Conservation (phyloP, 768 basidiomycete genomes). For the Lactarius hatsudake region DNA sequence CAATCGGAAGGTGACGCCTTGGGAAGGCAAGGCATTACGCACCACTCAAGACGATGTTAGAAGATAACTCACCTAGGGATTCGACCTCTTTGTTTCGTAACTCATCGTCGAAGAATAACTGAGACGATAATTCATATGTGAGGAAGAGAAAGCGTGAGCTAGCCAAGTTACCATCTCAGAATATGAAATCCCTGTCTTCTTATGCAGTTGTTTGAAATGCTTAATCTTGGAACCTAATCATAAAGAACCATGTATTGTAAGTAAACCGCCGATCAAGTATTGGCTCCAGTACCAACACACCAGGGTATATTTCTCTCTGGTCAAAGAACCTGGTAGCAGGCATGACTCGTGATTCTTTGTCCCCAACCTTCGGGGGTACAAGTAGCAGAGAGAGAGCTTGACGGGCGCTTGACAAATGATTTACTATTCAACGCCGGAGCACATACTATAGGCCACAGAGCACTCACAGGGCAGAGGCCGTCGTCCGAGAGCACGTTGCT, state of each 20-base stretch:
- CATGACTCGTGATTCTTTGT: conserved; percentile 35
- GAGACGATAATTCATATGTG: neutral
- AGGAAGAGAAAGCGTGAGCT: neutral
- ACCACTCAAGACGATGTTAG: neutral
- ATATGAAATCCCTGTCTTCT: conserved; percentile 73
- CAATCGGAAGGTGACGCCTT: conserved; percentile 82
- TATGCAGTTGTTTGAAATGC: conserved; percentile 38
- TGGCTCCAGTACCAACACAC: conserved; percentile 33
- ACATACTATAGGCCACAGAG: neutral
- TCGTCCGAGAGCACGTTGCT: conserved; percentile 74
- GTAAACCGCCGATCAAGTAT: neutral
- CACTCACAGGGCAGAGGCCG: conserved; percentile 64
- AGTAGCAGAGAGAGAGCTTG: conserved; percentile 67
- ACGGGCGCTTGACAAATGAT: conserved; percentile 51
- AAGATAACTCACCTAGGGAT: conserved; percentile 41
- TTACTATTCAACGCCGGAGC: neutral
- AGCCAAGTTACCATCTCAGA: conserved; percentile 62
- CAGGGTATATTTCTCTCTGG: conserved; percentile 73
- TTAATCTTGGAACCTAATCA: conserved; percentile 67
- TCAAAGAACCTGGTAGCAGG: conserved; percentile 64
- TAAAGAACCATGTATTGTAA: neutral
- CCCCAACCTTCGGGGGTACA: conserved; percentile 42
- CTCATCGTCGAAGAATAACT: conserved; percentile 23
- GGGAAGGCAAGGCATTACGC: conserved; percentile 1
- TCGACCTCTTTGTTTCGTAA: conserved; percentile 18